A percentile compares a stretch with the other conserved stretches of the same genome.
These are phyloP conservation scores for Calonectria naviculata DNA, from an alignment of 2,329 filamentous ascomycete genomes.

Conservation along the genomic window DNA sequence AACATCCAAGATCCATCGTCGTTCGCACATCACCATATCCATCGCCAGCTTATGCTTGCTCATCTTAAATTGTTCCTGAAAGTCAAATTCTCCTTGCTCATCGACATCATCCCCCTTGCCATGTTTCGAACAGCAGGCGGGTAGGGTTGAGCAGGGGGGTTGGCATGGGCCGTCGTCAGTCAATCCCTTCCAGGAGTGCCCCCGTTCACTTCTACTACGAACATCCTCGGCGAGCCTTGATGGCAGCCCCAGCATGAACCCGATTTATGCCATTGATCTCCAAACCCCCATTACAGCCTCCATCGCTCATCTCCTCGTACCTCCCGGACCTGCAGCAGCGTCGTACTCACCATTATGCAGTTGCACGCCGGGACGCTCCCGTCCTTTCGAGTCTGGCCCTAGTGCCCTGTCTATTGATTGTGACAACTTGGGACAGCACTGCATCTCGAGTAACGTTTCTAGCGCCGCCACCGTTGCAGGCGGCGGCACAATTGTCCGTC, in stretches of 20 bases:
- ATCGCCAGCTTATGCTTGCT: not conserved
- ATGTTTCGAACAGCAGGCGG: not conserved
- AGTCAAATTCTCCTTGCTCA: slow-evolving; percentile 2
- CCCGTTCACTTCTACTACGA: not conserved
- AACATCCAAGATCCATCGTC: not conserved
- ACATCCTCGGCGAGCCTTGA: slow-evolving; percentile 5
- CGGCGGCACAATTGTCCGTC: not conserved
- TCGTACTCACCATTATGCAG: slow-evolving; percentile 3
- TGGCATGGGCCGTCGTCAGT: slow-evolving; percentile 5
- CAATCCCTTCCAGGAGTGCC: slow-evolving; percentile 3
- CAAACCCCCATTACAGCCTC: not conserved
- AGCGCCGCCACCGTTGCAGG: not conserved
- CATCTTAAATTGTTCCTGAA: slow-evolving; percentile 11
- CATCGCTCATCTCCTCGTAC: not conserved
- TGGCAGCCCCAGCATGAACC: slow-evolving; percentile 9
- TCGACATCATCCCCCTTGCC: not conserved
- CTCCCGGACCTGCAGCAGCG: slow-evolving; percentile 13
- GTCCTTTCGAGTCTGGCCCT: not conserved
- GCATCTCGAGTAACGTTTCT: not conserved
- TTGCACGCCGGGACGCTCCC: slow-evolving; percentile 1
- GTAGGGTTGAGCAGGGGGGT: not conserved
- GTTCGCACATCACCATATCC: not conserved
- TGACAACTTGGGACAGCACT: not conserved
- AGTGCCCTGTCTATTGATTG: not conserved
- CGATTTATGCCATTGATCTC: slow-evolving; percentile 16